Evolutionary conservation across 2,329 filamentous ascomycete species (phyloP).

Genomic region (Aureobasidium sp.): DNA sequence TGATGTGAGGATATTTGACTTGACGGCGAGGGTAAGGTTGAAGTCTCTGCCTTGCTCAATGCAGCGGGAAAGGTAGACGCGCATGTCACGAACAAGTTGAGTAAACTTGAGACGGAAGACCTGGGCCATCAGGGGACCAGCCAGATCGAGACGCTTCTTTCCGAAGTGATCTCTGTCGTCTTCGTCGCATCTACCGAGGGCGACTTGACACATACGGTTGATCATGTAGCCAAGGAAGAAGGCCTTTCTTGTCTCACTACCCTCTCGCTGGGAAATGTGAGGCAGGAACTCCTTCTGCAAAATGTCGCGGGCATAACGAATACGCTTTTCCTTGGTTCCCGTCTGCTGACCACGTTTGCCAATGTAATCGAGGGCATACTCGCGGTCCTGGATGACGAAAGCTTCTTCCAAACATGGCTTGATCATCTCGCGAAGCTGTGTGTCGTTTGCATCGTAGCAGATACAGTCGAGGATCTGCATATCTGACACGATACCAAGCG

Average conservation of each 20-base stretch:
- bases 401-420: conserved; percentile 96
- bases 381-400: conserved; percentile 90
- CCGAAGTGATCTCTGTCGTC: conserved; percentile 98
- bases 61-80: conserved; percentile 82
- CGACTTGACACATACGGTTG: conserved; percentile 87
- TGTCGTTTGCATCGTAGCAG: conserved; percentile 90
- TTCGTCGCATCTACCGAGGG: conserved; percentile 82
- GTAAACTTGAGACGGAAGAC: conserved; percentile 89
- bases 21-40: conserved; percentile 83
- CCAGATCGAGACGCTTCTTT: conserved; percentile 94
- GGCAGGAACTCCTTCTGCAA: conserved; percentile 95
- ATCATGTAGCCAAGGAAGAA: conserved; percentile 99
- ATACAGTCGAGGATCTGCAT: conserved; percentile 98
- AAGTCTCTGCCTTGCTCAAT: conserved; percentile 86
- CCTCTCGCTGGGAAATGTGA: conserved; percentile 91
- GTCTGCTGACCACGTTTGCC: conserved; percentile 77
- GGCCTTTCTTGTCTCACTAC: conserved; percentile 89
- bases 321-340: conserved; percentile 76
- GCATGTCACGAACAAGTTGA: conserved; percentile 83
- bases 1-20: conserved; percentile 82
- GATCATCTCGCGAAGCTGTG: conserved; percentile 93
- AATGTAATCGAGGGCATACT: conserved; percentile 90
- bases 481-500: conserved; percentile 89
- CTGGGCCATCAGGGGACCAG: conserved; percentile 89
- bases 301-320: conserved; percentile 86